Conservation (phyloP, 192 early-diverging fungal species). For the Gorgonomyces haynaldii region DNA sequence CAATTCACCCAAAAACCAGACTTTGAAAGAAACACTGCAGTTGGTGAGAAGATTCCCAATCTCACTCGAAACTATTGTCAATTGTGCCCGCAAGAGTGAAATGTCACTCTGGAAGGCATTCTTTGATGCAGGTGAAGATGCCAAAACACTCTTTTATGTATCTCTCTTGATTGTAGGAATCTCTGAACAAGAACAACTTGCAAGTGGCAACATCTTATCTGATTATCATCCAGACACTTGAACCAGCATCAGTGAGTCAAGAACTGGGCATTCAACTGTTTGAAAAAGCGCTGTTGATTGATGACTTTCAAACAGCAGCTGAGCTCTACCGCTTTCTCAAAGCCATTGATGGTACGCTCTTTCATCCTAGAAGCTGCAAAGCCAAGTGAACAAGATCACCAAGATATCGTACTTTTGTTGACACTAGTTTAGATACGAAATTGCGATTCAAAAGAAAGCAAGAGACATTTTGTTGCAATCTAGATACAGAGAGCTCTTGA, state of each 20-base stretch:
- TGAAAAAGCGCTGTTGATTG: conserved; percentile 55
- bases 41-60: conserved; percentile 73
- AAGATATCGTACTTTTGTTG: conserved; percentile 14
- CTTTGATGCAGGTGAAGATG: conserved; percentile 76
- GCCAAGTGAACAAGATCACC: conserved; percentile 67
- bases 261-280: conserved; percentile 51
- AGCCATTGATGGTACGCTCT: conserved; percentile 6
- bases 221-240: conserved; percentile 84
- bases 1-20: conserved; percentile 10
- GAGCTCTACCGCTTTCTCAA: conserved; percentile 2
- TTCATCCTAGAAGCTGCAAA: conserved; percentile 62
- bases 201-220: conserved; percentile 86
- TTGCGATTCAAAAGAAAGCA: neutral
- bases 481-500: conserved; percentile 4
- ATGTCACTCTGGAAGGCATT: conserved; percentile 80
- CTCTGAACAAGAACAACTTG: too few relatives aligned
- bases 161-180: conserved; percentile 57
- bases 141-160: conserved; percentile 51
- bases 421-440: conserved; percentile 2
- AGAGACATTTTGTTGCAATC: neutral
- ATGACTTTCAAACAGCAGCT: conserved; percentile 62
- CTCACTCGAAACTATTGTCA: conserved; percentile 78
- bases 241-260: conserved; percentile 50
- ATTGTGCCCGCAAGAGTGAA: conserved; percentile 95
- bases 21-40: conserved; percentile 22